Conservation (phyloP, 495 filamentous ascomycete genomes). For the Neurospora terricola region DNA sequence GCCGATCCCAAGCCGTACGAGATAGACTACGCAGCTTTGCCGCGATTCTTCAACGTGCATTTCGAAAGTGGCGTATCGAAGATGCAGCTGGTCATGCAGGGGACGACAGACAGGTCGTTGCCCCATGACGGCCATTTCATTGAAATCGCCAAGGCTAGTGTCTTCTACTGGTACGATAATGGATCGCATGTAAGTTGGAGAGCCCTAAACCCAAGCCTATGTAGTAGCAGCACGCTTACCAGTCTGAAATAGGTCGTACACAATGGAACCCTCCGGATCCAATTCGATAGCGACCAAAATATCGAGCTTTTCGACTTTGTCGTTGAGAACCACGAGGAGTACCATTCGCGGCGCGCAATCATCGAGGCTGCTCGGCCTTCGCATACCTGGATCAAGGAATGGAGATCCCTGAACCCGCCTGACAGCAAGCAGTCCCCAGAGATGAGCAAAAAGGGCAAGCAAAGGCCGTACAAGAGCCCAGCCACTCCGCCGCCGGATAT, state of each 20-base stretch:
- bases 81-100: slow-evolving; percentile 65
- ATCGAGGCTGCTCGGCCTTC: slow-evolving; percentile 43
- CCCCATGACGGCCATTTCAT: slow-evolving; percentile 55
- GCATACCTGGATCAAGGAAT: slow-evolving; percentile 47
- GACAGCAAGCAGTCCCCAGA: slow-evolving; percentile 65
- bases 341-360: slow-evolving; percentile 47
- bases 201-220: not conserved
- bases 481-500: slow-evolving; percentile 43
- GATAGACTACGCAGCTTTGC: slow-evolving; percentile 60
- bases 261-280: slow-evolving; percentile 49
- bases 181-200: slow-evolving; percentile 51
- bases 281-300: slow-evolving; percentile 59
- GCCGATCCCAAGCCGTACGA: slow-evolving; percentile 60
- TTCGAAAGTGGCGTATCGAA: slow-evolving; percentile 72
- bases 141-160: slow-evolving; percentile 49
- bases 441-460: slow-evolving; percentile 59
- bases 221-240: slow-evolving; percentile 12
- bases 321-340: slow-evolving; percentile 57
- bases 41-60: slow-evolving; percentile 73
- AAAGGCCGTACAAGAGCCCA: slow-evolving; percentile 37
- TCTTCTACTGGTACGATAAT: slow-evolving; percentile 65
- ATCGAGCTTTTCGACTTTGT: slow-evolving; percentile 62
- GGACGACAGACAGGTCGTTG: slow-evolving; percentile 43
- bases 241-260: slow-evolving; percentile 45
- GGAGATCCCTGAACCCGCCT: slow-evolving; percentile 38